phyloP scores from a whole-genome alignment of 768 basidiomycete species.

The Flagelloscypha sp. region DNA sequence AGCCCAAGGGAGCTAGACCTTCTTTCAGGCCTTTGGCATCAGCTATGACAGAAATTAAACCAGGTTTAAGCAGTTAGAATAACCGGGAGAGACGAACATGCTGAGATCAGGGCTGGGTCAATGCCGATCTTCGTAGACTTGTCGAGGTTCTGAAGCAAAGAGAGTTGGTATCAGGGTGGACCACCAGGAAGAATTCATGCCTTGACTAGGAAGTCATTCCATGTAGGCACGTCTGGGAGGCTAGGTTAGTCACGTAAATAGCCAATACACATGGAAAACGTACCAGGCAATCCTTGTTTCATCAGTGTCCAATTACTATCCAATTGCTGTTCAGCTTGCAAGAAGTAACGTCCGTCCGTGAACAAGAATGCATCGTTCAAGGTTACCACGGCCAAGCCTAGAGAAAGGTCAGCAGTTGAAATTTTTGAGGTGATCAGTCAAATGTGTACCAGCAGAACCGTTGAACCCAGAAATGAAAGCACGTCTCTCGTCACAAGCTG shows the following conservation, averaged over 20 bases:
- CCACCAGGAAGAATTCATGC: slow-evolving; percentile 23
- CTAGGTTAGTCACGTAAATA: slow-evolving; percentile 9
- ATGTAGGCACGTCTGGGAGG: slow-evolving; percentile 69
- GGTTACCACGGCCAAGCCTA: slow-evolving; percentile 75
- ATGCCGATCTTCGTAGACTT: slow-evolving; percentile 65
- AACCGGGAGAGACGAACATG: slow-evolving; percentile 31
- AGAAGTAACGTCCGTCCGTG: slow-evolving; percentile 92
- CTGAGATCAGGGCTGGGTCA: slow-evolving; percentile 69
- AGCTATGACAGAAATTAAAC: slow-evolving; percentile 23
- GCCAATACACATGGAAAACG: slow-evolving; percentile 10
- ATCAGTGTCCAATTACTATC: slow-evolving; percentile 93
- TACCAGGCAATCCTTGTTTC: slow-evolving; percentile 84
- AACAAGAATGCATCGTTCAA: slow-evolving; percentile 68
- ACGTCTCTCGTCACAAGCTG: slow-evolving; percentile 74
- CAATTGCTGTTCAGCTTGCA: slow-evolving; percentile 87
- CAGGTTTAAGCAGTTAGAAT: neutral
- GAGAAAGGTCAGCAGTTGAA: slow-evolving; percentile 1
- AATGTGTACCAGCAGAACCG: slow-evolving; percentile 77
- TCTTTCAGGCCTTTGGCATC: slow-evolving; percentile 60
- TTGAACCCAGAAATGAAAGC: slow-evolving; percentile 90
- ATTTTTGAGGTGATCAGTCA: neutral
- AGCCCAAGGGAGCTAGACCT: slow-evolving; percentile 44
- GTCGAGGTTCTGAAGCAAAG: slow-evolving; percentile 44
- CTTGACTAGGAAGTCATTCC: slow-evolving; percentile 82
- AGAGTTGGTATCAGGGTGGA: slow-evolving; percentile 4